Conservation (phyloP, 2,329 filamentous ascomycete species). For the Apiospora arundinis region DNA sequence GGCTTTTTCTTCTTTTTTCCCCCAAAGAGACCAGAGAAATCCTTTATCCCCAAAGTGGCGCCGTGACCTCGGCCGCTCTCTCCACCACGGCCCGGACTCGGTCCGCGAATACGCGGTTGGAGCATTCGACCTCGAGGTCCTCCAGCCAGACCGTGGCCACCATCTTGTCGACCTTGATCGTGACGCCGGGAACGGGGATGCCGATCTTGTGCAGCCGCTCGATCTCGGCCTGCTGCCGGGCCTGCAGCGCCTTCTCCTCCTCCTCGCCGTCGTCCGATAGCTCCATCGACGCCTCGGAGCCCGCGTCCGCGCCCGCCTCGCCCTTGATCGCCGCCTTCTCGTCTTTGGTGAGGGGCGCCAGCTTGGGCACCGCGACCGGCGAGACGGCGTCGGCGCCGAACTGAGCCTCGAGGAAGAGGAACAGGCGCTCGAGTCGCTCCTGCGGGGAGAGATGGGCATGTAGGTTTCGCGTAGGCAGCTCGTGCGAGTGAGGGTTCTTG, state of each 20-base stretch:
- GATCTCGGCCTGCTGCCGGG: slow-evolving; percentile 71
- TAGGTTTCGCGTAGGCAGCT: slow-evolving; percentile 65
- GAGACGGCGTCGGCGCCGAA: slow-evolving; percentile 85
- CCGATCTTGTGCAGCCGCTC: slow-evolving; percentile 81
- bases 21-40: not conserved
- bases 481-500: slow-evolving; percentile 60
- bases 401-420: slow-evolving; percentile 96
- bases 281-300: slow-evolving; percentile 45
- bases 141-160: slow-evolving; percentile 91
- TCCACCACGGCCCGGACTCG: slow-evolving; percentile 90
- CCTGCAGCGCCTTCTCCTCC: slow-evolving; percentile 54
- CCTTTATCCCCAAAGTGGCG: slow-evolving; percentile 69
- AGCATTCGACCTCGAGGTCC: slow-evolving; percentile 87
- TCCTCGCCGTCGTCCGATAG: slow-evolving; percentile 45
- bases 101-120: slow-evolving; percentile 78
- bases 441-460: slow-evolving; percentile 75
- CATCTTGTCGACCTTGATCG: slow-evolving; percentile 87
- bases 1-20: not conserved
- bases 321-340: slow-evolving; percentile 40
- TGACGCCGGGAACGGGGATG: slow-evolving; percentile 88
- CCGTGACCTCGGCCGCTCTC: slow-evolving; percentile 84
- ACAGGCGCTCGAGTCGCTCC: slow-evolving; percentile 82
- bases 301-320: slow-evolving; percentile 43
- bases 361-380: slow-evolving; percentile 73
- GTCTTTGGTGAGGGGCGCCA: slow-evolving; percentile 48